Evolutionary conservation across 495 filamentous ascomycete genomes (phyloP), one percentile per base, ranked within the genome.

Genomic region (Pseudoneurospora amorphoporcata): DNA sequence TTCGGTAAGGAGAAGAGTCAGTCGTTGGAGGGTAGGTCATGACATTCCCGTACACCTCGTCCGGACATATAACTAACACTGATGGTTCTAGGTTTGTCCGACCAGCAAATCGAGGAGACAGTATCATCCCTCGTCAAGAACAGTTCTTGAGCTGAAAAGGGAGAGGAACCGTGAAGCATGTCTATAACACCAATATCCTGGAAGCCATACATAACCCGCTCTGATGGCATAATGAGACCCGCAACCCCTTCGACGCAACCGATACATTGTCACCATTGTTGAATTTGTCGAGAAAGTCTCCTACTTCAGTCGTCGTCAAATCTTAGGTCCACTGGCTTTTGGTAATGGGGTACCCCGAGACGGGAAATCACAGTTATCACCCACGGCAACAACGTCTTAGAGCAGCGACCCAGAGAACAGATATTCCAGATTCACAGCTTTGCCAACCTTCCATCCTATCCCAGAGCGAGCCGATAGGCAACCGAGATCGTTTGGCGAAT

Each of bases 51-150:
- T 42, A n/a, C 32, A 71, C 39, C 37, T 47, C 58, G 35, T 72
- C 38, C 39, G 37, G 70, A 35, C 39, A 19, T 16, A 29, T 8
- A 58, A 69, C 37, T 68, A 42, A 74, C 73, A 73, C 81, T 71
- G 79, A 70, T 39, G 39, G 12, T 38, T 71, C 38, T 73, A 97
- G 94, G 94, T 69, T 85, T 99, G 74, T 89, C 91, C 69, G 93
- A 97, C 79, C 91, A 95, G 82, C 89, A 94, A 83, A 97, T 99
- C 76, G 96, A 98, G 85, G 91, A 93, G 68, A 90, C 90, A 75
- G 89, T 99, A 73, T 90, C 93, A 72, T 85, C 86, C 71, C 84
- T 99, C 74, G 95, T 97, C 68, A 94, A 94, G 85, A 85, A 79
- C 42, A 81, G 76, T 17, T 35, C 53, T 65, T 65, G 14, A 65